Conservation (phyloP, 2,329 filamentous ascomycete species). For the Colletotrichum tabaci region DNA sequence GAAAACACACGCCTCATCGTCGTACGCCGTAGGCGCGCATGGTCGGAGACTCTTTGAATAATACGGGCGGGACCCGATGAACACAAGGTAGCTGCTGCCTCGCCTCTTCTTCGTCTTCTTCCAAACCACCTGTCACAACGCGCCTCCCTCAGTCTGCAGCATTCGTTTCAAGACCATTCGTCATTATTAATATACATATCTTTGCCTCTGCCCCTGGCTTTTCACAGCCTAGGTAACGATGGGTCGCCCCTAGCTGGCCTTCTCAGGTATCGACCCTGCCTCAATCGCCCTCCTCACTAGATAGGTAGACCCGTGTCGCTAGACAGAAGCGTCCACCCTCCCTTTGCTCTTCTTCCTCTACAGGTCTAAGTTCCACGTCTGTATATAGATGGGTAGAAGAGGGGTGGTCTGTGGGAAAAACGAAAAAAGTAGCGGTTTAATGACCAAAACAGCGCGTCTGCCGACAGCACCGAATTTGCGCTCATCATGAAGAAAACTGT, state of each 20-base stretch:
- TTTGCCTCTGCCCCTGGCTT: slow-evolving; percentile 20
- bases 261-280: neutral
- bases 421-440: slow-evolving; percentile 34
- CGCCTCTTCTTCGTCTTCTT: neutral
- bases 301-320: slow-evolving; percentile 5
- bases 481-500: slow-evolving; percentile 39
- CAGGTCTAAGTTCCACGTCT: slow-evolving; percentile 23
- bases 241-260: neutral
- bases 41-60: neutral
- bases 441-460: slow-evolving; percentile 9
- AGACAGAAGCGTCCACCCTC: neutral
- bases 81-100: neutral
- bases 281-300: neutral
- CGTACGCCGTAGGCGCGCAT: neutral
- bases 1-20: neutral
- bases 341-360: neutral
- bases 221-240: slow-evolving; percentile 10
- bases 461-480: slow-evolving; percentile 15
- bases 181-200: slow-evolving; percentile 42
- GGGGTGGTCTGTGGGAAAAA: slow-evolving; percentile 26
- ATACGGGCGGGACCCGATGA: neutral
- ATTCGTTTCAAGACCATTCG: slow-evolving; percentile 34
- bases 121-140: neutral
- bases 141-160: neutral
- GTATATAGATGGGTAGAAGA: slow-evolving; percentile 34